Percentiles rank a stretch among this genome's conserved stretches.
phyloP scores from a whole-genome alignment of 179 eudicot genomes.

The Beta corolliflora region DNA sequence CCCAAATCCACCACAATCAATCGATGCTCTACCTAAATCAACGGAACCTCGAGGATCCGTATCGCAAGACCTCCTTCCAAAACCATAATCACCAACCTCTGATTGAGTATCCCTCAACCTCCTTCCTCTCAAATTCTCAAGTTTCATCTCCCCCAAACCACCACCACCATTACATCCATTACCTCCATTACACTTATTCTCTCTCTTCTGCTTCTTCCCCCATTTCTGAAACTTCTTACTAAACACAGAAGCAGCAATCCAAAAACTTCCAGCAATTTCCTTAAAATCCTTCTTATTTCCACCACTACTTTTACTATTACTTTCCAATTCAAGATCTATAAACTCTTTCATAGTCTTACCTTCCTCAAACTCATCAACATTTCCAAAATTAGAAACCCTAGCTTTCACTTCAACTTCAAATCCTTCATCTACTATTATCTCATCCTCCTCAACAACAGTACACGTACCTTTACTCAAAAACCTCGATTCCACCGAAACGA shows the following conservation, averaged over 20 bases:
- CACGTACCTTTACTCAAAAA: constrained; percentile 27
- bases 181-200: background rate
- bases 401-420: constrained; percentile 5
- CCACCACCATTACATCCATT: background rate
- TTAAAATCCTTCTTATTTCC: constrained; percentile 43
- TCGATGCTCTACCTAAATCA: constrained; percentile 37
- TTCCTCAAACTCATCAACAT: constrained; percentile 46
- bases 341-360: constrained; percentile 77
- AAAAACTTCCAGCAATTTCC: constrained; percentile 60
- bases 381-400: constrained; percentile 48
- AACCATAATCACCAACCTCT: constrained; percentile 36
- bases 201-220: constrained; percentile 54
- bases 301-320: constrained; percentile 22
- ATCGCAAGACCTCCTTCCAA: constrained; percentile 61
- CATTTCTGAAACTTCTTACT: constrained; percentile 71
- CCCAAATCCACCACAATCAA: constrained; percentile 39
- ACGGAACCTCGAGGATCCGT: constrained; percentile 52
- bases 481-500: constrained; percentile 43
- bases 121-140: constrained; percentile 44
- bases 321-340: constrained; percentile 67
- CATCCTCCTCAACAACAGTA: constrained; percentile 30
- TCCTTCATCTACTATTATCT: constrained; percentile 23
- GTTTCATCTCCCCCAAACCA: constrained; percentile 39
- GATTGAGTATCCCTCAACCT: constrained; percentile 46
- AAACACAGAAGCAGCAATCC: constrained; percentile 72